Conservation (phyloP, 1,139 yeast genomes). For the Pichia sp. region DNA sequence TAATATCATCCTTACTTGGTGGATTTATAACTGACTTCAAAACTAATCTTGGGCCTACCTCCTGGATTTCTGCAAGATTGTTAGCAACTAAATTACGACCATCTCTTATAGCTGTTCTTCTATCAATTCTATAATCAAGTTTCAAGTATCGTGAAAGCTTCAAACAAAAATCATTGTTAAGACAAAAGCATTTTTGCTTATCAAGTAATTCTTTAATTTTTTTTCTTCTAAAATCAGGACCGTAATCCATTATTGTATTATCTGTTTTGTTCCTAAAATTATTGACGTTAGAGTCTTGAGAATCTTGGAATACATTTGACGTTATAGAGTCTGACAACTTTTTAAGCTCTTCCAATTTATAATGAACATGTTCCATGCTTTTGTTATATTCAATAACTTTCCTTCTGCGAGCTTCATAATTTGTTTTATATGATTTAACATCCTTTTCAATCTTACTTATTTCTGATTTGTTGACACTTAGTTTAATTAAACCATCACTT, state of each 20-base stretch:
- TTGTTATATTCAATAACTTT: not conserved
- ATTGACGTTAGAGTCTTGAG: not conserved
- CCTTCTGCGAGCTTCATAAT: not conserved
- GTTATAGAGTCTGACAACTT: not conserved
- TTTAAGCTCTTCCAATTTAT: not conserved
- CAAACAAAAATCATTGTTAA: constrained; percentile 34
- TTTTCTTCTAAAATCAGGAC: constrained; percentile 34
- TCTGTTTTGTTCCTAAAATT: not conserved
- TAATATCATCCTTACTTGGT: constrained; percentile 15
- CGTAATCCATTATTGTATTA: constrained; percentile 12
- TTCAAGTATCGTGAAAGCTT: constrained; percentile 35
- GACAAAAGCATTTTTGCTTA: constrained; percentile 39
- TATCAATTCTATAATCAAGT: constrained; percentile 38
- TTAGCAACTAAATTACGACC: constrained; percentile 26
- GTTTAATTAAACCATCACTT: constrained; percentile 2
- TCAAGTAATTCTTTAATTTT: constrained; percentile 34
- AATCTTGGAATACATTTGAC: not conserved
- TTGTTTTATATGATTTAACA: not conserved
- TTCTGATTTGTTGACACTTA: not conserved
- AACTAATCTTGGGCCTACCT: constrained; percentile 2
- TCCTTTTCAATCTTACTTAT: constrained; percentile 1
- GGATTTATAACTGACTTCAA: constrained; percentile 14
- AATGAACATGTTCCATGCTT: not conserved
- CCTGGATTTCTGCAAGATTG: constrained; percentile 17
- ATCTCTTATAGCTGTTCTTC: constrained; percentile 44